Conservation (phyloP, 257 asterid species). For the Leptodermis oblonga region DNA sequence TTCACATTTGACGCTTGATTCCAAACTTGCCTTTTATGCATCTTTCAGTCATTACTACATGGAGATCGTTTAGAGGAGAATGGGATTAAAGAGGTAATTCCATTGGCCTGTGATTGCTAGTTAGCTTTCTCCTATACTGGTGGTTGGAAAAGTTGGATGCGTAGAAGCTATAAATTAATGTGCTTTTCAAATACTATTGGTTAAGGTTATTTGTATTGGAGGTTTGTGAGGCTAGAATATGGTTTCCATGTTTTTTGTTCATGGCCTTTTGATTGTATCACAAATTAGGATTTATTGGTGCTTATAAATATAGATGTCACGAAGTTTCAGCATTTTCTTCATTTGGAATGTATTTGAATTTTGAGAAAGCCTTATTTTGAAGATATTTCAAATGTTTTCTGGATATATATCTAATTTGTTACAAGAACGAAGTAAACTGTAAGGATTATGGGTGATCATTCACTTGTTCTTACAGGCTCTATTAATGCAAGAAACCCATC, state of each 20-base stretch:
- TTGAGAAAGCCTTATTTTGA: not conserved
- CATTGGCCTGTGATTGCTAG: not conserved
- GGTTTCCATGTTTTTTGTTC: not conserved
- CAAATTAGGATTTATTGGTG: not conserved
- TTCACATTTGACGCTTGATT: constrained; percentile 8
- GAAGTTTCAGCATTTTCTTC: not conserved
- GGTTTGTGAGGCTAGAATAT: not conserved
- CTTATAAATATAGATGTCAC: not conserved
- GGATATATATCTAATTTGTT: not conserved
- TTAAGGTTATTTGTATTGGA: not conserved
- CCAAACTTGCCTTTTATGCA: constrained; percentile 22
- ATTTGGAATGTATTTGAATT: not conserved
- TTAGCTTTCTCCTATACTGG: not conserved
- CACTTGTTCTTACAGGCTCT: not conserved
- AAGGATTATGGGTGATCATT: not conserved
- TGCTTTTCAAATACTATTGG: not conserved
- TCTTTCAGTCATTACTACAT: constrained; percentile 70
- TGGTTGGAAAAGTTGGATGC: not conserved
- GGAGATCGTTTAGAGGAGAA: constrained; percentile 77
- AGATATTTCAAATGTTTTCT: not conserved
- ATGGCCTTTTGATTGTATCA: not conserved
- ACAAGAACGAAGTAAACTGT: not conserved
- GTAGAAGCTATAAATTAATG: not conserved
- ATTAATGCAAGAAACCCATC: not conserved
- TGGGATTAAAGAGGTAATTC: constrained; percentile 90